These are phyloP conservation scores for Globisporangium paroecandrum DNA, from an alignment of 352 stramenopile species.

Conservation along the genomic window DNA sequence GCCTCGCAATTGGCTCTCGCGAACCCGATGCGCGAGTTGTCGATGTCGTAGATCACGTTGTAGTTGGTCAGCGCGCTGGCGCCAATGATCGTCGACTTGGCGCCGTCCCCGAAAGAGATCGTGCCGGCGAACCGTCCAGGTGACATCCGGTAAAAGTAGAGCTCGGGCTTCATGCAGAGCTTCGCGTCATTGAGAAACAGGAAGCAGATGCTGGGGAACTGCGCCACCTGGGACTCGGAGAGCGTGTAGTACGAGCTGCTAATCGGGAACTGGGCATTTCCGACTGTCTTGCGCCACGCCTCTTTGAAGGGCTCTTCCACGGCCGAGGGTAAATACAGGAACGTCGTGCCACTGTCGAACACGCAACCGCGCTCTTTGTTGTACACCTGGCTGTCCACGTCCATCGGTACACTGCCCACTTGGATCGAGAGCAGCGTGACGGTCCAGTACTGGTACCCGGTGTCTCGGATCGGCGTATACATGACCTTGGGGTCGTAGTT, in stretches of 20 bases:
- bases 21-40: slow-evolving; percentile 68
- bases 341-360: slow-evolving; percentile 79
- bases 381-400: slow-evolving; percentile 37
- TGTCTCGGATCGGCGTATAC: slow-evolving; percentile 82
- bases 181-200: slow-evolving; percentile 54
- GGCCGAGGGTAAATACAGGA: slow-evolving; percentile 60
- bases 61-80: slow-evolving; percentile 61
- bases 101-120: slow-evolving; percentile 63
- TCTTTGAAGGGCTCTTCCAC: slow-evolving; percentile 34
- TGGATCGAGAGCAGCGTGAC: slow-evolving; percentile 53
- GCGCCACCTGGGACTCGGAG: slow-evolving; percentile 22
- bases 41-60: slow-evolving; percentile 80
- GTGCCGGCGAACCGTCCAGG: slow-evolving; percentile 50
- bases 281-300: slow-evolving; percentile 46
- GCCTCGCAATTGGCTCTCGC: slow-evolving; percentile 50
- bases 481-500: slow-evolving; percentile 72
- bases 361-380: slow-evolving; percentile 70
- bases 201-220: slow-evolving; percentile 65
- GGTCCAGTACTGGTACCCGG: slow-evolving; percentile 79
- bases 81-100: slow-evolving; percentile 68
- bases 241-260: slow-evolving; percentile 47
- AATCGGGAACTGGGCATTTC: slow-evolving; percentile 35
- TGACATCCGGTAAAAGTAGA: slow-evolving; percentile 47
- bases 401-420: slow-evolving; percentile 32
- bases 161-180: slow-evolving; percentile 45